Base-by-base conservation (phyloP, 1,139 yeast genomes). In the Yamadazyma triangularis region DNA sequence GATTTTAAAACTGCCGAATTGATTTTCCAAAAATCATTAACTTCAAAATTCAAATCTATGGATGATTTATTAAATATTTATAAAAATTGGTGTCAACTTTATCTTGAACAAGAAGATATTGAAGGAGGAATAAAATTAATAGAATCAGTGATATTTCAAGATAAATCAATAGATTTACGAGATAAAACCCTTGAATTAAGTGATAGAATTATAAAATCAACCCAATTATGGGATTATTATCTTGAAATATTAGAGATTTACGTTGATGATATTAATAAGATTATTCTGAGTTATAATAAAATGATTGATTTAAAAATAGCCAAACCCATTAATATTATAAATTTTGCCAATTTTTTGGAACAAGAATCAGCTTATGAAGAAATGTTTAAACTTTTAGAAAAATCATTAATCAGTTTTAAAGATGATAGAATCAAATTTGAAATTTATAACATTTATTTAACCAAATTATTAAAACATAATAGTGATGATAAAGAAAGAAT, bases 141-240 rank as follows among this genome's bases (percentile, higher is more conserved):
- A 28, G 70, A 71, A 36, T 56, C 55, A 7, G 79, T 84, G 0
- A 58, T 83, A 4, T 45, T 45, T 13, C 9, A 30, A 11, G 12
- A 26, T 18, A 73, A 72, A 35, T n/a, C n/a, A n/a, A n/a, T n/a
- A n/a, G n/a, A n/a, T n/a, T n/a, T n/a, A n/a, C n/a, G n/a, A n/a
- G n/a, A n/a, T n/a, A n/a, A n/a, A n/a, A n/a, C n/a, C n/a, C n/a
- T n/a, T n/a, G n/a, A n/a, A n/a, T n/a, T n/a, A n/a, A n/a, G n/a
- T n/a, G n/a, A n/a, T n/a, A n/a, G n/a, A n/a, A n/a, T n/a, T n/a
- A n/a, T n/a, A n/a, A n/a, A n/a, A n/a, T n/a, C n/a, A n/a, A n/a
- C n/a, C n/a, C n/a, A n/a, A n/a, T 54, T 87, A 4, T 88, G 96
- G 96, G 59, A 74, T 6, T 76, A 77, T 40, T 86, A 84, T 48